phyloP scores from a whole-genome alignment of 2,329 filamentous ascomycete species.

The Calonectria leucothoes region DNA sequence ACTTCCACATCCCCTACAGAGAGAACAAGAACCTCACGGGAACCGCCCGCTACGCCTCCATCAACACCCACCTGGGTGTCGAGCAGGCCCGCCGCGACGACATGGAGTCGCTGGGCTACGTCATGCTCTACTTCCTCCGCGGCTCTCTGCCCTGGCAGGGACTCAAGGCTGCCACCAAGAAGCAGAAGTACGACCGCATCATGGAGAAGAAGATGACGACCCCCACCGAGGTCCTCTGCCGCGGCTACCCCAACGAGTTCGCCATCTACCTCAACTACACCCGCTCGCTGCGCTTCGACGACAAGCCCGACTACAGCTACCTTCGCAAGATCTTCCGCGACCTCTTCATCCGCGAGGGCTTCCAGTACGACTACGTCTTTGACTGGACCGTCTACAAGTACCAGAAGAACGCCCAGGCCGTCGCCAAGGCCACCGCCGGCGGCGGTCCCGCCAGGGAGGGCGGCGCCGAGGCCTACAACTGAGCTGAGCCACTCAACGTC shows the following conservation, averaged over 20 bases:
- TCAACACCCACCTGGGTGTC: constrained; percentile 98
- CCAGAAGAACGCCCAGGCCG: constrained; percentile 94
- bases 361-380: constrained; percentile 99
- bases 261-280: constrained; percentile 99
- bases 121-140: constrained; percentile 99
- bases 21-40: constrained; percentile 99
- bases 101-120: constrained; percentile 98
- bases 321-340: constrained; percentile 99
- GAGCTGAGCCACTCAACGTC: not conserved
- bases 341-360: constrained; percentile 97
- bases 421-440: not conserved
- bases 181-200: constrained; percentile 99
- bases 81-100: constrained; percentile 99
- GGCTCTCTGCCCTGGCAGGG: constrained; percentile 99
- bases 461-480: not conserved
- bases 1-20: constrained; percentile 99
- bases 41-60: constrained; percentile 97
- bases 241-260: constrained; percentile 99
- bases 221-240: constrained; percentile 97
- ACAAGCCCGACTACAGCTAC: constrained; percentile 99
- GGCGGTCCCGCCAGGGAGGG: not conserved
- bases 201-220: constrained; percentile 99
- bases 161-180: constrained; percentile 97
- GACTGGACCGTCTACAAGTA: constrained; percentile 99
- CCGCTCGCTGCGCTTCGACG: constrained; percentile 96